Evolutionary conservation across 73 alveolate species (phyloP), one percentile per base, ranked within the genome.

Genomic region (Symbiodinium pilosum): DNA sequence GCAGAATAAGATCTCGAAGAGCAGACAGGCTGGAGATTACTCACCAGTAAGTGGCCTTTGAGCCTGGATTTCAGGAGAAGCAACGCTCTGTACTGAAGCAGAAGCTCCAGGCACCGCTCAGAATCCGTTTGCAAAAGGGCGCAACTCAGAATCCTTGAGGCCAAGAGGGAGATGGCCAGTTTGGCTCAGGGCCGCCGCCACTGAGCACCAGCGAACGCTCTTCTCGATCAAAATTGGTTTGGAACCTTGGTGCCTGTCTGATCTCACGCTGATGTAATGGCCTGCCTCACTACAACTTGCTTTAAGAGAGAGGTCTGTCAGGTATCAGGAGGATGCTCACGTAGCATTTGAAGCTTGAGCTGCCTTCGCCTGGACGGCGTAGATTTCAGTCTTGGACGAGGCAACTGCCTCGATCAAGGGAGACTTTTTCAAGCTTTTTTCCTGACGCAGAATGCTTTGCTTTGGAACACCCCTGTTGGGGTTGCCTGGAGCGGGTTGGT

Each of bases 161-260:
- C 77, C 77, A 64, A 64, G 77, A 64, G 77, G 77, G 77, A 64
- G 77, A 64, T 64, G 77, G 77, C 77, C 38, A 64, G 77, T 36
- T 64, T 64, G 77, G 77, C 28, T 16, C 77, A 64, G 77, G 77
- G 77, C 77, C 77, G 77, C 77, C 77, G 77, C 28, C 77, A 64
- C 36, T 64, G 77, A 64, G 12, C 38, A 14, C 59, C 6, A 6
- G 59, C 59, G n/a, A n/a, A n/a, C n/a, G n/a, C n/a, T n/a, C n/a
- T n/a, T n/a, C n/a, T 54, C 64, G 64, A 16, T 47, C 16, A 5
- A 4, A 54, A n/a, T 3, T 3, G 64, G 64, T 47, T 47, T 47
- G 8, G 71, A 24, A 24, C 71, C 26, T 14, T 4, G 71, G 26
- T 24, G 71, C 71, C 71, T 24, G 18, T 21, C 71, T 0, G 71